Conservation (phyloP, 305 asterid species). For the Galium porrigens region DNA sequence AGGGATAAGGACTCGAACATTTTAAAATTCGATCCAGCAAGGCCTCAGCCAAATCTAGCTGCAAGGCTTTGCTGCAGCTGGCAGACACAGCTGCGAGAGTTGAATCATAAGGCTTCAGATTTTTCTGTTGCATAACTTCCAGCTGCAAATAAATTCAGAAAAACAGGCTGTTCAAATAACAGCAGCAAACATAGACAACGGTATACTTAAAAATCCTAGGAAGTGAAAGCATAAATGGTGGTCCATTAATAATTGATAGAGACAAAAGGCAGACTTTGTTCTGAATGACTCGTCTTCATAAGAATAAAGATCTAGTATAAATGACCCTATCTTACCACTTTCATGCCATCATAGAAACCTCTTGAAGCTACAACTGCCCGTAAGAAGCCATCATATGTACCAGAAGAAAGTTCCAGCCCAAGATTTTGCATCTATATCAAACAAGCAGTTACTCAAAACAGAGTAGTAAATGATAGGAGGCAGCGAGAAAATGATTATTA, state of each 20-base stretch:
- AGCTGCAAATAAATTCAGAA: constrained; percentile 37
- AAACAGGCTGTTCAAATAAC: background rate
- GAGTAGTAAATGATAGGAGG: background rate
- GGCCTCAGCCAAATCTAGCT: constrained; percentile 66
- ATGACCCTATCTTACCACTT: constrained; percentile 45
- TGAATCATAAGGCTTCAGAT: constrained; percentile 54
- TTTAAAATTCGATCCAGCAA: constrained; percentile 43
- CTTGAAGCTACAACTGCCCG: constrained; percentile 42
- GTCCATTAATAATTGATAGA: background rate
- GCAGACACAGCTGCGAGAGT: constrained; percentile 61
- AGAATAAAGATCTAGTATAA: background rate
- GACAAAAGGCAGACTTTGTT: background rate
- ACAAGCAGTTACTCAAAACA: constrained; percentile 4
- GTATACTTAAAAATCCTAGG: background rate
- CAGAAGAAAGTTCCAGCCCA: constrained; percentile 55
- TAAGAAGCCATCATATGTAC: constrained; percentile 51
- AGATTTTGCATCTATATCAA: constrained; percentile 60
- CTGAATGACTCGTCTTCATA: background rate
- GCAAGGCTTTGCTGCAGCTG: constrained; percentile 56
- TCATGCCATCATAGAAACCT: constrained; percentile 44
- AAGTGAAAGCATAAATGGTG: background rate
- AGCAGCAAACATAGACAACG: background rate
- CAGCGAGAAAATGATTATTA: constrained; percentile 9
- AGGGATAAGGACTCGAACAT: constrained; percentile 30
- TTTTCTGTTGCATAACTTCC: constrained; percentile 55